Evolutionary conservation across 345 rosid species (phyloP), one percentile per base, ranked within the genome.

Genomic region (Eucalyptus regnans): DNA sequence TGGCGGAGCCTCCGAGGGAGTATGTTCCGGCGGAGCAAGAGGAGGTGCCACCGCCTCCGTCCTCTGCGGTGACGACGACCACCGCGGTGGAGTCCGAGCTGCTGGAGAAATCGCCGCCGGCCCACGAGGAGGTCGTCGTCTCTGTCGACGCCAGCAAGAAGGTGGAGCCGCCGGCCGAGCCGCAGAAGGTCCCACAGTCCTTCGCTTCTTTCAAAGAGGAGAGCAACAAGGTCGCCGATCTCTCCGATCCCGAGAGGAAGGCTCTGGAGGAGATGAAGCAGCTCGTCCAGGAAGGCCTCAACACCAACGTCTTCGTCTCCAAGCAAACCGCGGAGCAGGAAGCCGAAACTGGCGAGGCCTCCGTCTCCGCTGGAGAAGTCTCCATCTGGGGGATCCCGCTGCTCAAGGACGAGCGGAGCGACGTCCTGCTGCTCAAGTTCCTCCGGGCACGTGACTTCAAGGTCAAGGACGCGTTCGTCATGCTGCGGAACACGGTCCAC

Each of bases 371-470:
- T 1, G 87, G 87, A 62, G 93, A 94, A 89, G 88, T 94, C 58
- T 92, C 89, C 60, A 93, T 96, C 49, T 96, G 97, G 96, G 96
- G 99, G 15, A 92, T 96, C 56, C 97, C 98, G 11, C 96, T 97
- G 80, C 94, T 96, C 29, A 91, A 91, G 86, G 98, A 97, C 92
- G 95, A 96, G n/a, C 87, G 91, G 89, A 95, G 92, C 90, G 97
- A 97, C 88, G 95, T 95, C 89, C 93, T 97, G 89, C 92, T 97
- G 17, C 90, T 97, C 29, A 96, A 96, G 86, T 96, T 95, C 91
- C 87, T 96, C 33, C 91, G 98, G 76, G 99, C 99, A 1, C 94
- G 98, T 88, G 99, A 97, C 87, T 97, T 97, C 90, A 96, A 94
- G 88, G 94, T 90, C 3, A 92, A 91, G 89, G 98, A 97, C 37